phyloP scores from a whole-genome alignment of 768 basidiomycete species.

The Tulasnella sp. region DNA sequence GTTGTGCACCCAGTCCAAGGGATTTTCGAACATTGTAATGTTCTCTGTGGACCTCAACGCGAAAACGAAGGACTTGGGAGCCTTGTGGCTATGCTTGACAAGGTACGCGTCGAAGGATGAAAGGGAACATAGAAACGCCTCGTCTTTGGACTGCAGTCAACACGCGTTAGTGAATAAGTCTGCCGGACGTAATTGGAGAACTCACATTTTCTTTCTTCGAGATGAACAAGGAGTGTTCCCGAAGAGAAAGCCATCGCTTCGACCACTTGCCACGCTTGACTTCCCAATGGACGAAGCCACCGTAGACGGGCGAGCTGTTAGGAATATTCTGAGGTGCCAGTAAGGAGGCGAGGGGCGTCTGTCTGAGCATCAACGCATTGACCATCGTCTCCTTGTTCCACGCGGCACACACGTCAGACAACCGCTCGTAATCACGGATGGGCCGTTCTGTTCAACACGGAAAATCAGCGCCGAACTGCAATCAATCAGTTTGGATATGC shows the following conservation, averaged over 20 bases:
- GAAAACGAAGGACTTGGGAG: conserved; percentile 77
- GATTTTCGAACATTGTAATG: conserved; percentile 74
- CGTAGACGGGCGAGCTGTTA: conserved; percentile 38
- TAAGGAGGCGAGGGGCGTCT: conserved; percentile 48
- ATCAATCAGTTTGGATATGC: conserved; percentile 19
- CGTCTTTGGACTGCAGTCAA: conserved; percentile 62
- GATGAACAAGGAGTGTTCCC: conserved; percentile 75
- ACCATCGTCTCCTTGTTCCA: conserved; percentile 79
- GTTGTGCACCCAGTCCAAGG: conserved; percentile 74
- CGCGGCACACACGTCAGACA: conserved; percentile 64
- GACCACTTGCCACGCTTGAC: conserved; percentile 89
- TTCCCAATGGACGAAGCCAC: conserved; percentile 77
- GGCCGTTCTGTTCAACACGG: conserved; percentile 57
- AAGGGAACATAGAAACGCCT: conserved; percentile 65
- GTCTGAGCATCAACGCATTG: conserved; percentile 69
- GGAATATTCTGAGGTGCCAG: conserved; percentile 33
- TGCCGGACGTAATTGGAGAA: conserved; percentile 16
- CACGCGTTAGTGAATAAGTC: not conserved
- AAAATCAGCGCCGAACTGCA: not conserved
- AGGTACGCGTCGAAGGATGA: conserved; percentile 82
- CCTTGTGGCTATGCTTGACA: conserved; percentile 61
- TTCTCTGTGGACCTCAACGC: conserved; percentile 83
- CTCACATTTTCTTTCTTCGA: conserved; percentile 81
- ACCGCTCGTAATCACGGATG: conserved; percentile 72
- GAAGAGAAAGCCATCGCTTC: conserved; percentile 78